Evolutionary conservation across 495 filamentous ascomycete species (phyloP), one percentile per base, ranked within the genome.

Genomic region (Penicillium robsamsonii): DNA sequence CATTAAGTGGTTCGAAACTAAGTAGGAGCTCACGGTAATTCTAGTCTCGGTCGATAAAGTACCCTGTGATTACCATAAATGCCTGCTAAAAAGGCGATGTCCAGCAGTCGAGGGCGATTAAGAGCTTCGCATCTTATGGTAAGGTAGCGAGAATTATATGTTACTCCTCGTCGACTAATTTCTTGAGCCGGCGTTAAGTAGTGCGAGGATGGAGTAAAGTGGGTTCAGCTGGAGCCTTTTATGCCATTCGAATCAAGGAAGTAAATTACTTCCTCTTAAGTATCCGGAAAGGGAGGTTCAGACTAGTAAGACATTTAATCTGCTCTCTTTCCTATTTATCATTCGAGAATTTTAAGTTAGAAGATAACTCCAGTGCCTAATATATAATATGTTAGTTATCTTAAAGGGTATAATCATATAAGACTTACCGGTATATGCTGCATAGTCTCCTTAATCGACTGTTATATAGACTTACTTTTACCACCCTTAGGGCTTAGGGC

Each of bases 41-140:
- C 64, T 64, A 68, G 25, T 27, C 25, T 27, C 25, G 25, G 25
- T 27, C 6, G 25, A 27, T 27, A 27, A 27, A 27, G 25, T 27
- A 27, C 25, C 25, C 25, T n/a, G 55, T 64, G 2, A 63, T 52
- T 4, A 55, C 56, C 13, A 68, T 68, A 58, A 68, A 68, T 20
- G 51, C 38, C 29, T 60, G 40, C 0, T 11, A 30, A 54, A 59
- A 60, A n/a, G 46, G 50, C 1, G 46, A 61, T 27, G 27, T 46
- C 20, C 27, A 66, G 46, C 18, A 62, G 22, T 62, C 31, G 33
- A 64, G 41, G 2, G 40, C 41, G 53, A 65, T 62, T 27, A 35
- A 64, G 13, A 64, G 18, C 29, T 63, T 63, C 18, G 42, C n/a
- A 30, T 30, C 7, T 27, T 27, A 3, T 27, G 25, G 24, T 13